Evolutionary conservation across 192 early-diverging fungal genomes (phyloP).

Genomic region (Backusella circina): DNA sequence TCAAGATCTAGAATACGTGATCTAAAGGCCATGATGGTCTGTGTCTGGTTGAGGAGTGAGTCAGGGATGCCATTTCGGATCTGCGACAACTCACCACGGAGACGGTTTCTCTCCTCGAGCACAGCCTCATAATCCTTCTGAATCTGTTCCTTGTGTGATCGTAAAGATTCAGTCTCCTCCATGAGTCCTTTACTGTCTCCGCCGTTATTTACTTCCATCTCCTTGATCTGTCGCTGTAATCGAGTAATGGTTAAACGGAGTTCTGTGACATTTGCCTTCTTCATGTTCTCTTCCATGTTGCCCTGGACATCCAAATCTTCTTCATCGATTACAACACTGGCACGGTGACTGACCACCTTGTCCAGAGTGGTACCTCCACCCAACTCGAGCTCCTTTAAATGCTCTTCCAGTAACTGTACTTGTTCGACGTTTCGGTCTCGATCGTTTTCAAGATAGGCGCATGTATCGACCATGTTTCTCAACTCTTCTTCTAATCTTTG

Average conservation of each 20-base stretch:
- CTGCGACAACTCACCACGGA: constrained; percentile 21
- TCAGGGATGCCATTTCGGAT: constrained; percentile 35
- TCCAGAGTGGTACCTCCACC: constrained; percentile 34
- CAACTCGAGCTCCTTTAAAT: constrained; percentile 79
- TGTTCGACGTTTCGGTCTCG: constrained; percentile 68
- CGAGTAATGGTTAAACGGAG: constrained; percentile 25
- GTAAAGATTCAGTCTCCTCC: constrained; percentile 7
- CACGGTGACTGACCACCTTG: constrained; percentile 19
- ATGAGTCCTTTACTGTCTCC: background rate
- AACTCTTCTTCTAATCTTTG: constrained; percentile 67
- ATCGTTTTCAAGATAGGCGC: constrained; percentile 61
- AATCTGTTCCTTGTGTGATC: constrained; percentile 15
- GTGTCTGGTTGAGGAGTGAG: constrained; percentile 29
- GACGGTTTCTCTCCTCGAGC: constrained; percentile 19
- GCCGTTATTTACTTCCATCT: constrained; percentile 18
- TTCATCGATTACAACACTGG: constrained; percentile 23
- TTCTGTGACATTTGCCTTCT: constrained; percentile 31
- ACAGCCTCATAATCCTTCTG: constrained; percentile 15
- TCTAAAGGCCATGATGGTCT: constrained; percentile 31
- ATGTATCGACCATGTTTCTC: constrained; percentile 52
- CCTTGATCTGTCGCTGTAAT: constrained; percentile 32
- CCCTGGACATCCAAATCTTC: background rate
- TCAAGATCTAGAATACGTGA: constrained; percentile 36
- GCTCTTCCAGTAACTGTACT: constrained; percentile 77
- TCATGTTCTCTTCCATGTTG: constrained; percentile 31